Percentiles rank a stretch among this genome's conserved stretches.
Evolutionary conservation across 2,329 filamentous ascomycete species (phyloP).

Genomic region (Spiromastix sp.): DNA sequence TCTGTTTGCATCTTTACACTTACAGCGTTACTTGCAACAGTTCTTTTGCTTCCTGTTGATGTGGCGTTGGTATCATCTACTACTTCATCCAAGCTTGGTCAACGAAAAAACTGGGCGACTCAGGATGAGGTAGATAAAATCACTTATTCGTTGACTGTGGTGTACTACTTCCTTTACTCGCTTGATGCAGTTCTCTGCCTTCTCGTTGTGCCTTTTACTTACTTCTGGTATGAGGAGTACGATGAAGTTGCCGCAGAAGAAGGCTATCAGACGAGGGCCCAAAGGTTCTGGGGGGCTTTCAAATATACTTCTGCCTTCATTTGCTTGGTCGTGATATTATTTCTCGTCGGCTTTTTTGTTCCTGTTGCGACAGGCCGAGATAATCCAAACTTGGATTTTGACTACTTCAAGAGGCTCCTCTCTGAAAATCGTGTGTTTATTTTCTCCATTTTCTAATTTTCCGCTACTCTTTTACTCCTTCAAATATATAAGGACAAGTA

Average conservation of each 20-base stretch:
- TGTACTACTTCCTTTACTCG: constrained; percentile 90
- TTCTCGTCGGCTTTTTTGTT: constrained; percentile 89
- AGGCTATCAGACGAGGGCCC: constrained; percentile 59
- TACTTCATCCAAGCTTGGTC: constrained; percentile 60
- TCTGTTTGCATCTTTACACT: constrained; percentile 78
- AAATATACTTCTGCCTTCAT: constrained; percentile 89
- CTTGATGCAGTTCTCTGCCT: constrained; percentile 84
- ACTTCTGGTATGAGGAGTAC: constrained; percentile 98
- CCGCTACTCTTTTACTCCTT: constrained; percentile 2
- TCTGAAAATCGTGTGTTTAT: constrained; percentile 59
- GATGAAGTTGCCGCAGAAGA: constrained; percentile 81
- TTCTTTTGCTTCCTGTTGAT: constrained; percentile 87
- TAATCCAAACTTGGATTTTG: constrained; percentile 64
- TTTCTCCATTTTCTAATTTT: neutral
- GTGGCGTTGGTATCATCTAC: constrained; percentile 91
- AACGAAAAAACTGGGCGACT: constrained; percentile 91
- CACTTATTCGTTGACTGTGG: constrained; percentile 66
- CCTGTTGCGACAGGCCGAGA: constrained; percentile 61
- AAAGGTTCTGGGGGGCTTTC: constrained; percentile 69
- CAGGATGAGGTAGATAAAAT: constrained; percentile 69
- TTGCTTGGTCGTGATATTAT: constrained; percentile 64
- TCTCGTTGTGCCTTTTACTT: constrained; percentile 83
- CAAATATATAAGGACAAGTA: constrained; percentile 2
- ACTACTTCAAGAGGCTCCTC: constrained; percentile 82
- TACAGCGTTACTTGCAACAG: constrained; percentile 78